Conservation (phyloP, 352 stramenopile species). For the Pilasporangium apinafurcum region DNA sequence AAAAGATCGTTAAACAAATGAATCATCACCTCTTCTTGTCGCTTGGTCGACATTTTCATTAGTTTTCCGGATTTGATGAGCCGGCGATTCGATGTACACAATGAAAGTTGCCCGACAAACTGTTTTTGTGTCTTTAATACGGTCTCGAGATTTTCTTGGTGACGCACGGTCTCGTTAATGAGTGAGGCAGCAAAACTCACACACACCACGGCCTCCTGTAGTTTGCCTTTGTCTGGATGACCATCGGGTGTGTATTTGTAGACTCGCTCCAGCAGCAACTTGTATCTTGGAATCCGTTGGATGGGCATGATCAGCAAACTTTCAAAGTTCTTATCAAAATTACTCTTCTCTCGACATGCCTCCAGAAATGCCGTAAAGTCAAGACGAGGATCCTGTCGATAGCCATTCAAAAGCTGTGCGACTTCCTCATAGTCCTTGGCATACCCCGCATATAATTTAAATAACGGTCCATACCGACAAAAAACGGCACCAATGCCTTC, state of each 20-base stretch:
- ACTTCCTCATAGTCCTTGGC: slow-evolving; percentile 83
- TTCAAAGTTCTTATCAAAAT: slow-evolving; percentile 64
- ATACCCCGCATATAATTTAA: slow-evolving; percentile 79
- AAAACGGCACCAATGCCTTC: slow-evolving; percentile 72
- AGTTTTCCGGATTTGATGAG: slow-evolving; percentile 63
- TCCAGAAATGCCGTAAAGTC: slow-evolving; percentile 55
- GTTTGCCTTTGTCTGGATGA: slow-evolving; percentile 55
- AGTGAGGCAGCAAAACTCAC: slow-evolving; percentile 55
- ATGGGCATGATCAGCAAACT: slow-evolving; percentile 90
- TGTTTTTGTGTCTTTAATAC: slow-evolving; percentile 76
- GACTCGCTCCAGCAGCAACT: slow-evolving; percentile 80
- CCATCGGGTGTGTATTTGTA: slow-evolving; percentile 52
- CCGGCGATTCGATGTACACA: slow-evolving; percentile 59
- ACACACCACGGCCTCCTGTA: slow-evolving; percentile 52
- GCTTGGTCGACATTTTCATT: slow-evolving; percentile 80
- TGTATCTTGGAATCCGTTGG: slow-evolving; percentile 89
- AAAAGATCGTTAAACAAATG: slow-evolving; percentile 86
- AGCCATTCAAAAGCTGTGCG: slow-evolving; percentile 45
- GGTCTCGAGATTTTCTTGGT: slow-evolving; percentile 75
- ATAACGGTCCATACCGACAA: slow-evolving; percentile 74
- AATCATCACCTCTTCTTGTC: slow-evolving; percentile 75
- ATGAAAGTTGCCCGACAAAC: slow-evolving; percentile 60
- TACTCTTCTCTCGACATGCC: slow-evolving; percentile 39
- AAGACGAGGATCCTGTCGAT: slow-evolving; percentile 35
- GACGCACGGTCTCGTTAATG: slow-evolving; percentile 83